Conservation (phyloP, 1,284 basidiomycete species). For the Sphaerobolus stellatus region DNA sequence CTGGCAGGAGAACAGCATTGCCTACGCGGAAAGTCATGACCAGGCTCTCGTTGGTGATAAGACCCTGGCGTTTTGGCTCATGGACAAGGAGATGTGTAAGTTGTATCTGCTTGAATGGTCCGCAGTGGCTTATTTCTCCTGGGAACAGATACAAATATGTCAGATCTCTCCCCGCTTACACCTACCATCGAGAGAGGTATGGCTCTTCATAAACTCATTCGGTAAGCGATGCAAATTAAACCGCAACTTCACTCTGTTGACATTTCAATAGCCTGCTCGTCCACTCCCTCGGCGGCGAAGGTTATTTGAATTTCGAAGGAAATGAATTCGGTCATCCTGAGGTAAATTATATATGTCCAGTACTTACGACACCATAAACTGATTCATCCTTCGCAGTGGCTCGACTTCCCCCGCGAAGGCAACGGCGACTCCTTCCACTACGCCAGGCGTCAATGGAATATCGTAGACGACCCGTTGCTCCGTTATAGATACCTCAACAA, state of each 20-base stretch:
- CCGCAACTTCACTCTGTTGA: neutral
- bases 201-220: conserved; percentile 95
- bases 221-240: conserved; percentile 49
- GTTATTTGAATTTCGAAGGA: conserved; percentile 97
- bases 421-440: conserved; percentile 96
- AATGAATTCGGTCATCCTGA: conserved; percentile 99
- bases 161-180: conserved; percentile 83
- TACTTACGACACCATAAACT: conserved; percentile 4
- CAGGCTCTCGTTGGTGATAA: conserved; percentile 98
- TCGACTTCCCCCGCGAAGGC: conserved; percentile 95
- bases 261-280: conserved; percentile 69
- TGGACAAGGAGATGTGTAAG: conserved; percentile 99
- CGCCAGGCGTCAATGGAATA: conserved; percentile 93
- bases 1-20: conserved; percentile 87
- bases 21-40: conserved; percentile 96
- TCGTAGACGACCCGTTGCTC: conserved; percentile 82
- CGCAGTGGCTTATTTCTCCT: too few relatives aligned
- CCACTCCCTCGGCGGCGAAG: conserved; percentile 92
- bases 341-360: conserved; percentile 40
- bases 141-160: conserved; percentile 87
- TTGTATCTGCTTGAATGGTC: conserved; percentile 17
- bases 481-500: conserved; percentile 93
- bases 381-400: conserved; percentile 66
- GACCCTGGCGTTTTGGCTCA: conserved; percentile 97
- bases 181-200: conserved; percentile 87